Evolutionary conservation across 2,329 filamentous ascomycete genomes (phyloP), one percentile per base, ranked within the genome.

Genomic region (Epichloe gansuensis): DNA sequence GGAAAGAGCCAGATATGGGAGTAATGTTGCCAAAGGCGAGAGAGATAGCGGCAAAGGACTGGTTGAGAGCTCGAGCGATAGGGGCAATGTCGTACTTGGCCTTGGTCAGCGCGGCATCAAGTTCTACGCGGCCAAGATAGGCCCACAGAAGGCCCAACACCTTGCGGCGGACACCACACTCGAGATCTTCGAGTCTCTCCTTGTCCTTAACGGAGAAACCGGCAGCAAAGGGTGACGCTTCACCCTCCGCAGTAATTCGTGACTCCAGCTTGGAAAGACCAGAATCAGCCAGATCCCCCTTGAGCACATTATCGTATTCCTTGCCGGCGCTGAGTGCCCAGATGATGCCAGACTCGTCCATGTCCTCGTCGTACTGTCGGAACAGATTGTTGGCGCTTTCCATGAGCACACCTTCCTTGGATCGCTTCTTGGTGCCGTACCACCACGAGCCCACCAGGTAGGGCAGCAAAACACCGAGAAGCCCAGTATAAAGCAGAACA

Each of bases 381-480:
- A 98, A 97, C 53, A 98, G 79, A 58, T 89, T 90, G 68, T 94
- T 94, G 60, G 94, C 90, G 68, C 87, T 96, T 65, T 93, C 88
- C 65, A 96, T 85, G 51, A 95, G 76, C 27, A 97, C 86, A 60
- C 88, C 89, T 69, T 98, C 94, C 71, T 91, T 94, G 39, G 93
- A 97, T 69, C 87, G 81, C 61, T 84, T 81, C 68, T 95, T 91
- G 36, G 89, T 94, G 55, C 94, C 93, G 66, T 98, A 98, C 93
- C 93, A 98, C 93, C 93, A 98, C 54, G 86, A 89, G 47, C 93
- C 93, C 52, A 98, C 91, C 47, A 93, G 75, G 67, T 94, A 98
- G 3, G 93, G 93, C 50, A 98, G 75, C 54, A 96, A 73, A 55
- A 97, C 87, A 51, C 91, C 93, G 49, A 98, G 82, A 40, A 97